Evolutionary conservation across 768 basidiomycete genomes (phyloP).

Genomic region (Vararia minispora): DNA sequence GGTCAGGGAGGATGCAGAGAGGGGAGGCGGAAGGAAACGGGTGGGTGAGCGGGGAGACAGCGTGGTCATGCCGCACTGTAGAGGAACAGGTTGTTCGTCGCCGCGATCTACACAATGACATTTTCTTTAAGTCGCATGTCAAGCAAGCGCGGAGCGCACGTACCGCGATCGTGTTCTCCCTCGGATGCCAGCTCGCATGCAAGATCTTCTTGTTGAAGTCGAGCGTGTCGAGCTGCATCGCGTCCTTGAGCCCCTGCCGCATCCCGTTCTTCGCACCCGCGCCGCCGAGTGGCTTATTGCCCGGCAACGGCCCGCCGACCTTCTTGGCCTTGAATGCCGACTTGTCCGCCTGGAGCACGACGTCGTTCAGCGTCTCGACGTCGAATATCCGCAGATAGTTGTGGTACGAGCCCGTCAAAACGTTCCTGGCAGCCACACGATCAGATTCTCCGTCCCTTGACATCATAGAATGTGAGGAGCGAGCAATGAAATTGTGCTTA

Average conservation of each 20-base stretch:
- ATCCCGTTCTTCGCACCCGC: conserved; percentile 68
- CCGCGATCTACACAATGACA: conserved; percentile 61
- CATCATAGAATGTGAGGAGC: conserved; percentile 13
- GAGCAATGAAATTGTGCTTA: conserved; percentile 37
- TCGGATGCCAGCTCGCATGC: conserved; percentile 95
- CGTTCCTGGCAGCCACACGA: conserved; percentile 48
- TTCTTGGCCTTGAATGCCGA: conserved; percentile 99
- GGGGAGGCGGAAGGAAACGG: background rate
- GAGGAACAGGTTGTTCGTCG: conserved; percentile 92
- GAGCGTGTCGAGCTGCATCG: conserved; percentile 76
- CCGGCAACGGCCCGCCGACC: conserved; percentile 78
- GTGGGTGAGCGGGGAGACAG: too few relatives aligned
- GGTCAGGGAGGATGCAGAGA: background rate
- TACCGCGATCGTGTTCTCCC: conserved; percentile 96
- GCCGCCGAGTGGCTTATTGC: conserved; percentile 42
- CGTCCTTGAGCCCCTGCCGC: conserved; percentile 68
- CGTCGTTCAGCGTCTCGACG: conserved; percentile 71
- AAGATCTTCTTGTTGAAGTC: conserved; percentile 98
- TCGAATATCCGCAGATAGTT: conserved; percentile 99
- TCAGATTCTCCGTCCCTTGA: too few relatives aligned
- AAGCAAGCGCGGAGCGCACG: conserved; percentile 21
- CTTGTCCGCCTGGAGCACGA: conserved; percentile 96
- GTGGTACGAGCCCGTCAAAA: conserved; percentile 98
- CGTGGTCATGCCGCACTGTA: conserved; percentile 55
- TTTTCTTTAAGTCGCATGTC: background rate